phyloP scores from a whole-genome alignment of 805 yeast species.

The Saccharomycopsis guyanensis region DNA sequence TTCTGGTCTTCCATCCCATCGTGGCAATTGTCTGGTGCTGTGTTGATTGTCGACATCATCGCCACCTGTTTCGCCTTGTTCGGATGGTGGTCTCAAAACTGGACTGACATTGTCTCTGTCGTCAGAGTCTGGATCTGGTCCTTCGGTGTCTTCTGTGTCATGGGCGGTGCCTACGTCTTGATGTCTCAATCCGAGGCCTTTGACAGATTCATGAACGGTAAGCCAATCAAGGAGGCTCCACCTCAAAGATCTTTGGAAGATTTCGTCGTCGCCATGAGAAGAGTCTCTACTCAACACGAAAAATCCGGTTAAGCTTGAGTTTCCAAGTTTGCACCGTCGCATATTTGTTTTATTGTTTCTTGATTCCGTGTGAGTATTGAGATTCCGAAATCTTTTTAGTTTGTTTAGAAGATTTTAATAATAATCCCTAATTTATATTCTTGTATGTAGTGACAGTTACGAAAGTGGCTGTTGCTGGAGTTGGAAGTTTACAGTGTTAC shows the following conservation, averaged over 20 bases:
- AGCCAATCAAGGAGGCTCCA: slow-evolving; percentile 48
- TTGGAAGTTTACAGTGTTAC: too few relatives aligned
- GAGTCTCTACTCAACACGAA: slow-evolving; percentile 87
- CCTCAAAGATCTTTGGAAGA: slow-evolving; percentile 72
- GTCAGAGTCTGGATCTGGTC: slow-evolving; percentile 94
- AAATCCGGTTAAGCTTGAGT: slow-evolving; percentile 50
- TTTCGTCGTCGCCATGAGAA: slow-evolving; percentile 78
- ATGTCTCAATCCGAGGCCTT: slow-evolving; percentile 77
- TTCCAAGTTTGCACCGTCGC: neutral
- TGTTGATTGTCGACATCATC: slow-evolving; percentile 77
- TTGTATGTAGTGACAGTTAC: too few relatives aligned
- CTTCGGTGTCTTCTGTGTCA: slow-evolving; percentile 91
- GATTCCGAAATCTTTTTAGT: slow-evolving; percentile 7
- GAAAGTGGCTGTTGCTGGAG: too few relatives aligned
- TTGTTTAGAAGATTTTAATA: neutral
- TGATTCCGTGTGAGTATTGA: slow-evolving; percentile 3
- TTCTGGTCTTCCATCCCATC: slow-evolving; percentile 97
- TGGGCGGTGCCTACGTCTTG: slow-evolving; percentile 94
- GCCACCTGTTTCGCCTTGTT: slow-evolving; percentile 88
- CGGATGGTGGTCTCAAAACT: slow-evolving; percentile 98
- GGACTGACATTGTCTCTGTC: slow-evolving; percentile 93
- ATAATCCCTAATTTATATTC: neutral
- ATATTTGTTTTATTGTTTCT: slow-evolving; percentile 1
- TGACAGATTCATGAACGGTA: slow-evolving; percentile 82
- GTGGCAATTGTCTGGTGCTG: slow-evolving; percentile 96